A percentile compares a stretch with the other conserved stretches of the same genome.
Evolutionary conservation across 1,284 basidiomycete genomes (phyloP).

Genomic region (Laetiporus sulphureus): DNA sequence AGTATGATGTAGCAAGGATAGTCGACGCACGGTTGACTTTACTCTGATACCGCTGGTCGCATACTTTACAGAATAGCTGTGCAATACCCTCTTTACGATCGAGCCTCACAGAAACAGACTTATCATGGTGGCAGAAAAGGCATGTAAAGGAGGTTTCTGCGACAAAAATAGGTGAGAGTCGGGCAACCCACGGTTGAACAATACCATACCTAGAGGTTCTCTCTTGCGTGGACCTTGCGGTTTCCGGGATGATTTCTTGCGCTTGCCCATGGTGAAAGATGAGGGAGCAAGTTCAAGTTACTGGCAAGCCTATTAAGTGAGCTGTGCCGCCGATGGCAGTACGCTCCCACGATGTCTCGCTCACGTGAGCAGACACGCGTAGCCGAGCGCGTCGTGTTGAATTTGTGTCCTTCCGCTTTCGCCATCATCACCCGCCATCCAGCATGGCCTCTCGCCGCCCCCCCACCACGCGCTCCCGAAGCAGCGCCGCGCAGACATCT

Average conservation of each 20-base stretch:
- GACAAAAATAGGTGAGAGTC: constrained; percentile 2
- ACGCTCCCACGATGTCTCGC: constrained; percentile 14
- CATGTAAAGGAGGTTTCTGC: constrained; percentile 75
- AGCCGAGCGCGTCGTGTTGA: constrained; percentile 13
- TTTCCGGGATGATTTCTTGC: constrained; percentile 82
- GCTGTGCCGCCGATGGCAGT: not conserved
- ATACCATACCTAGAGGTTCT: constrained; percentile 69
- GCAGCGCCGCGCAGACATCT: constrained; percentile 19
- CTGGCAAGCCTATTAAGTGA: not conserved
- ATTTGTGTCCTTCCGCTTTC: constrained; percentile 2
- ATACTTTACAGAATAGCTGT: constrained; percentile 71
- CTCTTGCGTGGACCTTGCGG: constrained; percentile 48
- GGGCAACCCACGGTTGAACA: constrained; percentile 1
- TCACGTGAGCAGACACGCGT: constrained; percentile 16
- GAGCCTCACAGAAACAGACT: constrained; percentile 80
- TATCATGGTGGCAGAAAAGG: constrained; percentile 89
- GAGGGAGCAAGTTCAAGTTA: not conserved
- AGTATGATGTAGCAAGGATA: constrained; percentile 12
- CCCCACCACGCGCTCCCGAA: constrained; percentile 28
- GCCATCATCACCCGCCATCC: constrained; percentile 5
- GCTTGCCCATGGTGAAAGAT: constrained; percentile 59
- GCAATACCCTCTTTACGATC: constrained; percentile 80
- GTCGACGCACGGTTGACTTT: constrained; percentile 74
- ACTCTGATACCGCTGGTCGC: constrained; percentile 77
- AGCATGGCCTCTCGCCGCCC: constrained; percentile 49